Evolutionary conservation across 2,329 filamentous ascomycete species (phyloP).

Genomic region (Bipolaris oryzae): DNA sequence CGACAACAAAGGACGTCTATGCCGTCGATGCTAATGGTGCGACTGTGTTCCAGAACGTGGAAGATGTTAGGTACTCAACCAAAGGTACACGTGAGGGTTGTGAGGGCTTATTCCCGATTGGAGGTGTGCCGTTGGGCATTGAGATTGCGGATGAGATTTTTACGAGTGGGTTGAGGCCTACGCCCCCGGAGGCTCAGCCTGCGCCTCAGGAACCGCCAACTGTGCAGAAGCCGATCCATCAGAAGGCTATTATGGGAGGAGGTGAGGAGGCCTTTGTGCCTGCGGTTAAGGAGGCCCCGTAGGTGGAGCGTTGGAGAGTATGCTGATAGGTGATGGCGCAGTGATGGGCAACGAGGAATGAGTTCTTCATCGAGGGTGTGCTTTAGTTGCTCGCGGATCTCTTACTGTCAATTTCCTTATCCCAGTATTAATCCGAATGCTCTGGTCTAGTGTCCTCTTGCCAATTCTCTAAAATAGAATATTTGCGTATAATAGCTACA

Average conservation of each 20-base stretch:
- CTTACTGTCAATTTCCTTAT: no score
- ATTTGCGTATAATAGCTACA: no score
- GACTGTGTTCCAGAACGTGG: slow-evolving; percentile 16
- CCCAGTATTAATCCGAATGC: no score
- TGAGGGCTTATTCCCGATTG: slow-evolving; percentile 15
- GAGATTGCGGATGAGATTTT: slow-evolving; percentile 24
- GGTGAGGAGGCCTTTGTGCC: not conserved
- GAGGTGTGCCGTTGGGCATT: slow-evolving; percentile 21
- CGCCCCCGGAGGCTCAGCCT: slow-evolving; percentile 14
- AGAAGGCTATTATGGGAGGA: not conserved
- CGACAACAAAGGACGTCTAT: slow-evolving; percentile 16
- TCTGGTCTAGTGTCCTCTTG: no score
- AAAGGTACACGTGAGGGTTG: slow-evolving; percentile 15
- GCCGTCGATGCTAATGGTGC: slow-evolving; percentile 16
- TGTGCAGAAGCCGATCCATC: not conserved
- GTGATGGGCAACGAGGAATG: not conserved
- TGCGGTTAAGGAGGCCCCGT: slow-evolving; percentile 4
- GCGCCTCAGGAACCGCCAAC: slow-evolving; percentile 1
- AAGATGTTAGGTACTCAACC: slow-evolving; percentile 18
- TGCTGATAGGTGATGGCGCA: not conserved
- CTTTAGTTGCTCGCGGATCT: no score
- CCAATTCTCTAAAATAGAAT: no score
- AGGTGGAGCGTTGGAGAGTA: not conserved
- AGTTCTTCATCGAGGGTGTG: not conserved
- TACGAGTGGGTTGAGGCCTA: slow-evolving; percentile 13